A percentile compares a stretch with the other conserved stretches of the same genome.
Evolutionary conservation across 106 monocot genomes (phyloP).

Genomic region (Acanthochlamys bracteata): DNA sequence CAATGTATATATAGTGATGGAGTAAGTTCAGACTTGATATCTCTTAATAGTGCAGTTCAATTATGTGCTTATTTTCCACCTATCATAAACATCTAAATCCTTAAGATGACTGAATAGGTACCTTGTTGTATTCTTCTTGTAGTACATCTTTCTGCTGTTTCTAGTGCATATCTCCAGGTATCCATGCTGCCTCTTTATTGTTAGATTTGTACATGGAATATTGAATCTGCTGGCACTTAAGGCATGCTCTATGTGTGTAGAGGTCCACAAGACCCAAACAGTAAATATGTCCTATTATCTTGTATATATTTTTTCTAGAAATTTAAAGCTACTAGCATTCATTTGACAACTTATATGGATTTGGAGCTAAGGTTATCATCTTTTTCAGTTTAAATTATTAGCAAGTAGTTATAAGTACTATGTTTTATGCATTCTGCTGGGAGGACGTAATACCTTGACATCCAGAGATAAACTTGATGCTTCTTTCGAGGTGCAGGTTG

Average conservation of each 20-base stretch:
- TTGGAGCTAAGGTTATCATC: neutral
- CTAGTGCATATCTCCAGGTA: no score
- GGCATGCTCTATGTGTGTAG: neutral
- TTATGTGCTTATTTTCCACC: neutral
- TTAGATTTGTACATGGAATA: no score
- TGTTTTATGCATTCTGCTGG: neutral
- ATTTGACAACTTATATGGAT: neutral
- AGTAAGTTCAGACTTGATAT: conserved; percentile 22
- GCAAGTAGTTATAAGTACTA: neutral
- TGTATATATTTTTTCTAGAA: no score
- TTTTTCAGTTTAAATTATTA: neutral
- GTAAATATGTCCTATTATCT: no score
- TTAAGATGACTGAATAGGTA: neutral
- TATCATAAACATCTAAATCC: neutral
- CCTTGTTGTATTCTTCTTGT: neutral
- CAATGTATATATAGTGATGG: conserved; percentile 47
- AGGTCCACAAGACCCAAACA: no score
- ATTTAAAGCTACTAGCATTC: neutral
- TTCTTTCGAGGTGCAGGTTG: conserved; percentile 40
- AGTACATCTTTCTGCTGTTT: no score
- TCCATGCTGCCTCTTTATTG: no score
- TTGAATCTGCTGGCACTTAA: neutral
- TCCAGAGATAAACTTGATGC: neutral
- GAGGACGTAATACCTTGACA: neutral
- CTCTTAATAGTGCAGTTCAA: neutral